Conservation (phyloP, 169 alveolate genomes). For the Plasmodium gaboni region DNA sequence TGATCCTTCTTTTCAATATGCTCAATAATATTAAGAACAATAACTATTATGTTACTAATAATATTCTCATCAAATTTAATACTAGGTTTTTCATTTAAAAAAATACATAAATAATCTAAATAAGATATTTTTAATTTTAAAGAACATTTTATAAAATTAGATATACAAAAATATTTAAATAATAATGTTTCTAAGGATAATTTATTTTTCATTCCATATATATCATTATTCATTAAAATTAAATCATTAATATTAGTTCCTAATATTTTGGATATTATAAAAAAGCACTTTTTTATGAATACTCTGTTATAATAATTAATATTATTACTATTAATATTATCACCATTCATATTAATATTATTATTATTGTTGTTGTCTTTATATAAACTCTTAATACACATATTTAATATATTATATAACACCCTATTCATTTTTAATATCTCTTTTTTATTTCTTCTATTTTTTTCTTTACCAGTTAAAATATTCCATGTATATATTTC, state of each 20-base stretch:
- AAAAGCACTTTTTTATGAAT: slow-evolving; percentile 49
- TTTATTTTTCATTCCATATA: slow-evolving; percentile 5
- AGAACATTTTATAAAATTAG: slow-evolving; percentile 30
- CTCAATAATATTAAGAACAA: slow-evolving; percentile 27
- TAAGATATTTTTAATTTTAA: slow-evolving; percentile 42
- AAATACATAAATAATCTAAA: slow-evolving; percentile 56
- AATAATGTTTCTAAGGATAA: slow-evolving; percentile 18
- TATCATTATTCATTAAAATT: slow-evolving; percentile 9
- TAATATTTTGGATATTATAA: slow-evolving; percentile 54
- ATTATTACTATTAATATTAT: no score
- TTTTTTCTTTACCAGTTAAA: slow-evolving; percentile 18
- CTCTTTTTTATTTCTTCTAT: slow-evolving; percentile 51
- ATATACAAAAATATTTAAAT: slow-evolving; percentile 34
- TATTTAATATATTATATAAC: slow-evolving; percentile 41
- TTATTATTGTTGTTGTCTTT: slow-evolving; percentile 1
- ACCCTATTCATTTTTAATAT: slow-evolving; percentile 35
- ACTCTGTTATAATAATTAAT: slow-evolving; percentile 7
- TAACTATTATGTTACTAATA: slow-evolving; percentile 21
- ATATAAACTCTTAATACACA: slow-evolving; percentile 30
- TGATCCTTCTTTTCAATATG: slow-evolving; percentile 28
- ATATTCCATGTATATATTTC: slow-evolving; percentile 72
- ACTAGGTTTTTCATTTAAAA: slow-evolving; percentile 34
- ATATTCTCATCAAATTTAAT: slow-evolving; percentile 14
- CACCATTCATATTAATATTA: no score
- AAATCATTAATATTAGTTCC: slow-evolving; percentile 39